Evolutionary conservation across 768 basidiomycete genomes (phyloP).

Genomic region (Kwoniella dejecticola): DNA sequence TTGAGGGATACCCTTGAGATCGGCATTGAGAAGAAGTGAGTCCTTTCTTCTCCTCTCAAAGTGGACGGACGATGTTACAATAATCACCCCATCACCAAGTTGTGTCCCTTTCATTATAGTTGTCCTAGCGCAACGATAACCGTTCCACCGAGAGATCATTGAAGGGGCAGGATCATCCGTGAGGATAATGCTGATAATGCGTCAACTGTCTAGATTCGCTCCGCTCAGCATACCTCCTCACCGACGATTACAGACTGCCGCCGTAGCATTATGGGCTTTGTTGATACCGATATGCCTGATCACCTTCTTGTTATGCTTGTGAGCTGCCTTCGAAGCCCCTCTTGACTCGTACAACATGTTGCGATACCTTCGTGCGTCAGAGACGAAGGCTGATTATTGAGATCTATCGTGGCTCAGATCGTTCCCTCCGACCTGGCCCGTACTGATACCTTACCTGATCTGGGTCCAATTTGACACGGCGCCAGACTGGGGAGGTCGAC

Average conservation of each 20-base stretch:
- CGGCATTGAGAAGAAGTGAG: slow-evolving; percentile 48
- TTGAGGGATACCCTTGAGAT: slow-evolving; percentile 41
- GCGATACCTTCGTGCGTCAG: neutral
- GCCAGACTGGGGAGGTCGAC: slow-evolving; percentile 71
- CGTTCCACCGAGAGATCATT: neutral
- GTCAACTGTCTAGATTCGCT: slow-evolving; percentile 63
- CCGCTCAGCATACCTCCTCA: slow-evolving; percentile 83
- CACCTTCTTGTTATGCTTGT: slow-evolving; percentile 81
- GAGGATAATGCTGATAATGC: neutral
- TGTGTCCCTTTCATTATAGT: too few relatives aligned
- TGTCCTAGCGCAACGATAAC: too few relatives aligned
- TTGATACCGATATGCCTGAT: slow-evolving; percentile 69
- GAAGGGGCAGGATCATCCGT: too few relatives aligned
- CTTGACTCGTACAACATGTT: too few relatives aligned
- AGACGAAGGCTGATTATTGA: neutral
- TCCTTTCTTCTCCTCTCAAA: neutral
- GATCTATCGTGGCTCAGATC: slow-evolving; percentile 62
- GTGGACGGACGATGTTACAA: too few relatives aligned
- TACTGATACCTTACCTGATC: slow-evolving; percentile 71
- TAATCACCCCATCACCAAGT: too few relatives aligned
- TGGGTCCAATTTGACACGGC: slow-evolving; percentile 78
- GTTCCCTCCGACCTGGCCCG: slow-evolving; percentile 83
- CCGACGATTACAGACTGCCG: slow-evolving; percentile 82
- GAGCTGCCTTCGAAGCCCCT: too few relatives aligned
- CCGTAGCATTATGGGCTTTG: slow-evolving; percentile 85